Evolutionary conservation across 2,329 filamentous ascomycete species (phyloP).

Genomic region (Ampelomyces quisqualis): DNA sequence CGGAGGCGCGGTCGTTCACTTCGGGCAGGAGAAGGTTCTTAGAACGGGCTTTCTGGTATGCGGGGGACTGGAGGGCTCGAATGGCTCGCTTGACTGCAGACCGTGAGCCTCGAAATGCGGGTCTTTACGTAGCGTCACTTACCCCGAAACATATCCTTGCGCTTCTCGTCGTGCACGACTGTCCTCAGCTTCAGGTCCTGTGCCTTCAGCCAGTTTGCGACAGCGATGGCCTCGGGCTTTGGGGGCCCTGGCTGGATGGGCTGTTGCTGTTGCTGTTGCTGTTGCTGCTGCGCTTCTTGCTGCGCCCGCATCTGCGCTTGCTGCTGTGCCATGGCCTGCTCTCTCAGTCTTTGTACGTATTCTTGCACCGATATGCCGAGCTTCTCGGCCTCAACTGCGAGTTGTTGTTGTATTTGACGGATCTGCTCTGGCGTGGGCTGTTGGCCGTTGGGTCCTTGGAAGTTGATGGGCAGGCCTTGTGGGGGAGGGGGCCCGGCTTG

Average conservation of each 20-base stretch:
- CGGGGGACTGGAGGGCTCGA: conserved; percentile 82
- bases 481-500: not conserved
- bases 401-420: conserved; percentile 75
- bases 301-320: conserved; percentile 45
- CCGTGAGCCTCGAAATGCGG: conserved; percentile 4
- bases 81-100: conserved; percentile 87
- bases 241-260: conserved; percentile 77
- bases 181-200: conserved; percentile 88
- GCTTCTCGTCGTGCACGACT: conserved; percentile 90
- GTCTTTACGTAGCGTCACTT: conserved; percentile 16
- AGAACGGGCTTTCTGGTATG: conserved; percentile 82
- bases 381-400: conserved; percentile 79
- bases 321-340: conserved; percentile 58
- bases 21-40: conserved; percentile 89
- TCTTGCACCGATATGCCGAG: conserved; percentile 81
- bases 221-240: conserved; percentile 82
- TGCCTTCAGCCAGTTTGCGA: conserved; percentile 81
- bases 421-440: conserved; percentile 82
- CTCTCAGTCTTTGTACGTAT: conserved; percentile 64
- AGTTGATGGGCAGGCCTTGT: conserved; percentile 22
- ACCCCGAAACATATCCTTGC: conserved; percentile 98
- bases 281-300: conserved; percentile 33
- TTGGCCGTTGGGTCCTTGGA: conserved; percentile 42
- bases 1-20: conserved; percentile 82
- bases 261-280: conserved; percentile 55